Evolutionary conservation across 331 rosid species (phyloP), one percentile per base, ranked within the genome.

Genomic region (Malus hybrid): DNA sequence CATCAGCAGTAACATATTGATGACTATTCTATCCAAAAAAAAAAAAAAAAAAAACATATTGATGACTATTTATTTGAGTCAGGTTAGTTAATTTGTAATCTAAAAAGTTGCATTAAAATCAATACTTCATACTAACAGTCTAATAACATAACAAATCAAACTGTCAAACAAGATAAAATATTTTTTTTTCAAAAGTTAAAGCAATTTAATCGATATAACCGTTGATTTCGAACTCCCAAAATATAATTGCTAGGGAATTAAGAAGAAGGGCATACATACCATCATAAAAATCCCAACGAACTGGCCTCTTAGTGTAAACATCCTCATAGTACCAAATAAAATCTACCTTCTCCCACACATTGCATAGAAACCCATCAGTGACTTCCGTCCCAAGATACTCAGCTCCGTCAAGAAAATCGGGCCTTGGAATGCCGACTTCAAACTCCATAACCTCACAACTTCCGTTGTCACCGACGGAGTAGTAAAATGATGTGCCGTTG

Each of bases 301-400:
- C 89, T 5, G 88, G 89, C n/a, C 55, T 74, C 31, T 50, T 46
- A 31, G 89, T 76, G 3, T 61, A 4, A 50, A 85, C 84, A 76
- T 87, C 91, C 48, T 85, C 89, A 32, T 85, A 87, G 79, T 87
- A 87, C 86, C 85, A 76, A 71, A 87, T 85, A 62, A 85, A 87
- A 19, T 83, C 86, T 9, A 76, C 80, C 74, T 87, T 87, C 80
- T 87, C 68, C 89, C 89, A 87, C 3, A 87, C 80, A 52, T 85
- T 61, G 71, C 91, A 87, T 0, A 82, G 78, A 73, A 87, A 83
- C 15, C 91, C 91, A 60, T 73, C 87, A 0, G 80, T 76, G 61
- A 76, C 72, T 29, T 61, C 70, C 10, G 87, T 85, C 66, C 89
- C 89, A 2, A 79, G 84, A 65, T 85, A 87, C 31, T 78, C 61